phyloP scores from a whole-genome alignment of 169 alveolate species.

The Theileria equi region DNA sequence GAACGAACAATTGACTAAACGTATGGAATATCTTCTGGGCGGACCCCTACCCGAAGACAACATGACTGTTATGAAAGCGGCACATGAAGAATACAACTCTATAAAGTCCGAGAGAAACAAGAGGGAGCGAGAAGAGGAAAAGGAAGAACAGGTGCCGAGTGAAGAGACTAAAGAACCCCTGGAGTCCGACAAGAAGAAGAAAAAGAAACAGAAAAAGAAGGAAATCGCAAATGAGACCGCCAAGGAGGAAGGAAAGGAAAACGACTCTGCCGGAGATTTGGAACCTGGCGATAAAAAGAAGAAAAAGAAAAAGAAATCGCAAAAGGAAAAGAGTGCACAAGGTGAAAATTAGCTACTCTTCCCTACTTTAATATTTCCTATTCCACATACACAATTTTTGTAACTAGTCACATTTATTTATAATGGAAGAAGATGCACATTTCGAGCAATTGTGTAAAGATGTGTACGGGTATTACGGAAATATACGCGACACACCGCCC shows the following conservation, averaged over 20 bases:
- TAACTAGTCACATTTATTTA: background rate
- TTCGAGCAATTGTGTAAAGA: constrained; percentile 37
- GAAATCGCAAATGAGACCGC: constrained; percentile 25
- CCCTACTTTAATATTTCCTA: constrained; percentile 9
- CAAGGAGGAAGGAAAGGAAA: constrained; percentile 4
- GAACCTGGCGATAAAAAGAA: background rate
- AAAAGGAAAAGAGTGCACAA: constrained; percentile 7
- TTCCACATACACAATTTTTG: constrained; percentile 14
- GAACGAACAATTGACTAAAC: constrained; percentile 91
- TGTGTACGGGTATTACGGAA: constrained; percentile 42
- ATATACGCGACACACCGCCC: constrained; percentile 1
- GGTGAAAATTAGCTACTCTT: constrained; percentile 3
- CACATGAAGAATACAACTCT: constrained; percentile 56
- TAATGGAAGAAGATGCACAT: constrained; percentile 5
- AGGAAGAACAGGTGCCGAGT: constrained; percentile 29
- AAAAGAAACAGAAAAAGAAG: constrained; percentile 37
- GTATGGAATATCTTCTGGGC: constrained; percentile 89
- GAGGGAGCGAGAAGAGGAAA: constrained; percentile 11
- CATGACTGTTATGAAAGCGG: constrained; percentile 85
- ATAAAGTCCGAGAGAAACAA: constrained; percentile 11
- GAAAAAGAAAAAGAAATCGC: constrained; percentile 8
- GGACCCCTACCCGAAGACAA: constrained; percentile 79
- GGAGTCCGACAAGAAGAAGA: constrained; percentile 47
- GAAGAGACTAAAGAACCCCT: constrained; percentile 27
- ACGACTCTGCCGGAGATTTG: background rate